phyloP scores from a whole-genome alignment of 805 yeast species.

The Suhomyces sp. region DNA sequence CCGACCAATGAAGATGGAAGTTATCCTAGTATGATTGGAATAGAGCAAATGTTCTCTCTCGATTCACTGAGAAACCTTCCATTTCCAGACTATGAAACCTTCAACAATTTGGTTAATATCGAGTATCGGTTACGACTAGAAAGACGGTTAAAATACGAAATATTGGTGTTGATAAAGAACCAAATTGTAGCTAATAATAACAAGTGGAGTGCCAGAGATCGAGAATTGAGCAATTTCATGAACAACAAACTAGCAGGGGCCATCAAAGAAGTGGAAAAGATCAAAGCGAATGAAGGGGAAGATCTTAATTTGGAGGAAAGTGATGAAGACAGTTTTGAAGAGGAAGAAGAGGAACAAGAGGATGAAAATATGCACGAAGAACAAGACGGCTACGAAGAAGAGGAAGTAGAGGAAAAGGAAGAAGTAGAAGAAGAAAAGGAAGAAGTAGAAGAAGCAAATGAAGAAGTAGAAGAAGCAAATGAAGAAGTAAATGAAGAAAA shows the following conservation, averaged over 20 bases:
- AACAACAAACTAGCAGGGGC: constrained; percentile 23
- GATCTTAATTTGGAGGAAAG: constrained; percentile 16
- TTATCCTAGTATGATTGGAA: constrained; percentile 9
- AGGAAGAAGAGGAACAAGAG: constrained; percentile 17
- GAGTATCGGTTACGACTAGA: constrained; percentile 33
- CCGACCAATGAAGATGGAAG: constrained; percentile 13
- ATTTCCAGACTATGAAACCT: constrained; percentile 25
- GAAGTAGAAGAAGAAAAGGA: not conserved
- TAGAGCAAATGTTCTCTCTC: constrained; percentile 28
- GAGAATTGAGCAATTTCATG: constrained; percentile 28
- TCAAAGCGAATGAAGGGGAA: constrained; percentile 28
- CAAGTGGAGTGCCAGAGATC: constrained; percentile 36
- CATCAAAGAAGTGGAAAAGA: constrained; percentile 26
- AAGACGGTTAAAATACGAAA: constrained; percentile 34
- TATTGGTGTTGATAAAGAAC: constrained; percentile 29
- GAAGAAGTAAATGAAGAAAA: not conserved
- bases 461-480: not conserved
- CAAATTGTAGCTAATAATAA: constrained; percentile 28
- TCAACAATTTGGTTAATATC: constrained; percentile 29
- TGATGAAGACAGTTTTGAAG: constrained; percentile 14
- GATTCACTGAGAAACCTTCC: constrained; percentile 23
- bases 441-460: not conserved
- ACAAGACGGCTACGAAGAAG: constrained; percentile 7
- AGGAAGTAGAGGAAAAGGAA: constrained; percentile 2
- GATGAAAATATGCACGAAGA: constrained; percentile 15